phyloP scores from a whole-genome alignment of 805 yeast genomes.

The Yarrowia divulgata region DNA sequence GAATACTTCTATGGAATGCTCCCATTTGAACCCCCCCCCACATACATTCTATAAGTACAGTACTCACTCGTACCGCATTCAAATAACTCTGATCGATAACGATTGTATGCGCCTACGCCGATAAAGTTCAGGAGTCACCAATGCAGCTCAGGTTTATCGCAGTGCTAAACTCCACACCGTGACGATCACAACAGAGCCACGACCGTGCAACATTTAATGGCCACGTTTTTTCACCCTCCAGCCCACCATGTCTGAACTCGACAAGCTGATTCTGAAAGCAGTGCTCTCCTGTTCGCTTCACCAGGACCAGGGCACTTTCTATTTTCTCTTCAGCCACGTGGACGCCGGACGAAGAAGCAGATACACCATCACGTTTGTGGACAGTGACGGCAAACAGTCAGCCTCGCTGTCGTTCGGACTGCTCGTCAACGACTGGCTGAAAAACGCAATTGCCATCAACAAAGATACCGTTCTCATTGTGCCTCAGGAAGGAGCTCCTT shows the following conservation, averaged over 20 bases:
- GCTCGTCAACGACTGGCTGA: not conserved
- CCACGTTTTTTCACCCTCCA: too few relatives aligned
- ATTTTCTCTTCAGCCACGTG: not conserved
- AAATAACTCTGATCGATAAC: too few relatives aligned
- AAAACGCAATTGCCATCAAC: not conserved
- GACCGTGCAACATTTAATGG: not conserved
- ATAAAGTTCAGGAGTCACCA: not conserved
- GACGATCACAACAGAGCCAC: too few relatives aligned
- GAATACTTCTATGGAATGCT: too few relatives aligned
- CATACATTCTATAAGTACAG: too few relatives aligned
- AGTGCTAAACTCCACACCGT: not conserved
- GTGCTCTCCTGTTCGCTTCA: not conserved
- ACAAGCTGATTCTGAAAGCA: not conserved
- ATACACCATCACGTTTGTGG: constrained; percentile 4
- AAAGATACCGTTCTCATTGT: not conserved
- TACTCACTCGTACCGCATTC: too few relatives aligned
- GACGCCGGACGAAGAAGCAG: not conserved
- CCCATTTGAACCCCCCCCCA: too few relatives aligned
- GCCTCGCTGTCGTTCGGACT: not conserved
- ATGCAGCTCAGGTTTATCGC: not conserved
- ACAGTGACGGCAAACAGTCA: not conserved
- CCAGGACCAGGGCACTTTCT: not conserved
- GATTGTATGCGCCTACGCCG: not conserved
- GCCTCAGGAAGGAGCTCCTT: not conserved
- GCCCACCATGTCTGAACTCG: not conserved